Evolutionary conservation across 495 filamentous ascomycete species (phyloP).

Genomic region (Aspergillus campestris): DNA sequence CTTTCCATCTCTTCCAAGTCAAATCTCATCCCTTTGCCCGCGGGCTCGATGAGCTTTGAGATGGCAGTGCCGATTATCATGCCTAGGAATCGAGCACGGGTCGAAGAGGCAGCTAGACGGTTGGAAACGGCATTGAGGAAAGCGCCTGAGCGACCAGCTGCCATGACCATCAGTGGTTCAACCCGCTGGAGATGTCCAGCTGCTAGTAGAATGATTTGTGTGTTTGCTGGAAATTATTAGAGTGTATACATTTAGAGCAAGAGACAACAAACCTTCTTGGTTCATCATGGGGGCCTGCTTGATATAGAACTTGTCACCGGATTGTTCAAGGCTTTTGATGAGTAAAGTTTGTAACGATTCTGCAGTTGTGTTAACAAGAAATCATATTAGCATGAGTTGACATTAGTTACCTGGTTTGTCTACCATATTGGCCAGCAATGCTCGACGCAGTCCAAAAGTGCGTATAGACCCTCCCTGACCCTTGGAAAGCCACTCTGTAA

Average conservation of each 20-base stretch:
- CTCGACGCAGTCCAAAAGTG: constrained; percentile 57
- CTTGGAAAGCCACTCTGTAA: constrained; percentile 60
- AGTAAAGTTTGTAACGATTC: constrained; percentile 49
- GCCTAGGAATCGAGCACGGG: constrained; percentile 70
- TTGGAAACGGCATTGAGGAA: constrained; percentile 81
- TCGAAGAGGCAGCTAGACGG: constrained; percentile 67
- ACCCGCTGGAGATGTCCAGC: constrained; percentile 66
- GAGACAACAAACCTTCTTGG: constrained; percentile 63
- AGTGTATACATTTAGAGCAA: background rate
- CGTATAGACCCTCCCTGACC: constrained; percentile 49
- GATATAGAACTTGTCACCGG: constrained; percentile 81
- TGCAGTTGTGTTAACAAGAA: constrained; percentile 19
- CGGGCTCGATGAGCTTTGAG: constrained; percentile 70
- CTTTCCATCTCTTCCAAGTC: constrained; percentile 69
- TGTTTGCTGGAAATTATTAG: constrained; percentile 51
- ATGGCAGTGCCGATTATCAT: constrained; percentile 83
- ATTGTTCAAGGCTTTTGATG: constrained; percentile 59
- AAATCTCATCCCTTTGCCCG: constrained; percentile 68
- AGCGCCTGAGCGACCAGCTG: constrained; percentile 57
- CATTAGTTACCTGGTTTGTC: constrained; percentile 39
- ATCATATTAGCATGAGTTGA: background rate
- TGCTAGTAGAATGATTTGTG: constrained; percentile 68
- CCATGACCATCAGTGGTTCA: constrained; percentile 48
- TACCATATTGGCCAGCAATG: constrained; percentile 52
- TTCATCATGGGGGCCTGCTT: constrained; percentile 70